Conservation (phyloP, 805 yeast species). For the Candida ficus region DNA sequence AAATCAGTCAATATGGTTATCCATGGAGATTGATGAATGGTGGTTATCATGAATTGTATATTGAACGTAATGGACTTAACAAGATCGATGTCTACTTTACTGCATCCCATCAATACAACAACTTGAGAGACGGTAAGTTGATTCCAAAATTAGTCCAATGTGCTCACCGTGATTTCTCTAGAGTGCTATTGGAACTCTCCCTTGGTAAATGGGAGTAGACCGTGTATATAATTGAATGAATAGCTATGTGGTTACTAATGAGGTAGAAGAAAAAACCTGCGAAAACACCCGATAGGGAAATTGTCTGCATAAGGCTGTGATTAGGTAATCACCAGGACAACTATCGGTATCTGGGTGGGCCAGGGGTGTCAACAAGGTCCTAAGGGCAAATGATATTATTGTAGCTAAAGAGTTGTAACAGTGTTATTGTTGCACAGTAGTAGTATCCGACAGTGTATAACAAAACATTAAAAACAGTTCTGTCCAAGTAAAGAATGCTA, state of each 20-base stretch:
- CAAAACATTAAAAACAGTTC: too few relatives aligned
- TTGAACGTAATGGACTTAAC: slow-evolving; percentile 7
- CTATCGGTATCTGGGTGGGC: slow-evolving; percentile 6
- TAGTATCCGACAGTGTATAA: too few relatives aligned
- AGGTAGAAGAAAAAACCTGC: neutral
- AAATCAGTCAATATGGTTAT: slow-evolving; percentile 18
- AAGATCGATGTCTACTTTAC: slow-evolving; percentile 18
- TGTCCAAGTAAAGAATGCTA: too few relatives aligned
- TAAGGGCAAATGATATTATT: too few relatives aligned
- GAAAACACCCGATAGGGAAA: neutral
- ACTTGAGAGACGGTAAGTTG: slow-evolving; percentile 21
- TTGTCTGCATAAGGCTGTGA: neutral
- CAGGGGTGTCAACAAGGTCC: too few relatives aligned
- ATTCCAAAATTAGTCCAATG: slow-evolving; percentile 15
- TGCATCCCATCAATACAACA: slow-evolving; percentile 19
- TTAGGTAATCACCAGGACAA: slow-evolving; percentile 9
- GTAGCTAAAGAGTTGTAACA: too few relatives aligned
- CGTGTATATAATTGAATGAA: too few relatives aligned
- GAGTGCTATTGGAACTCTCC: slow-evolving; percentile 12
- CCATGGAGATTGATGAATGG: slow-evolving; percentile 27
- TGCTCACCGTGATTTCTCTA: slow-evolving; percentile 18
- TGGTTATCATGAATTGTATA: slow-evolving; percentile 18
- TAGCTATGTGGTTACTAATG: too few relatives aligned
- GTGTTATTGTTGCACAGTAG: too few relatives aligned
- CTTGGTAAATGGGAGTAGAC: slow-evolving; percentile 1